Percentiles rank a stretch among this genome's conserved stretches.
Evolutionary conservation across 1,284 basidiomycete genomes (phyloP).

Genomic region (Leccinum fuscescens): DNA sequence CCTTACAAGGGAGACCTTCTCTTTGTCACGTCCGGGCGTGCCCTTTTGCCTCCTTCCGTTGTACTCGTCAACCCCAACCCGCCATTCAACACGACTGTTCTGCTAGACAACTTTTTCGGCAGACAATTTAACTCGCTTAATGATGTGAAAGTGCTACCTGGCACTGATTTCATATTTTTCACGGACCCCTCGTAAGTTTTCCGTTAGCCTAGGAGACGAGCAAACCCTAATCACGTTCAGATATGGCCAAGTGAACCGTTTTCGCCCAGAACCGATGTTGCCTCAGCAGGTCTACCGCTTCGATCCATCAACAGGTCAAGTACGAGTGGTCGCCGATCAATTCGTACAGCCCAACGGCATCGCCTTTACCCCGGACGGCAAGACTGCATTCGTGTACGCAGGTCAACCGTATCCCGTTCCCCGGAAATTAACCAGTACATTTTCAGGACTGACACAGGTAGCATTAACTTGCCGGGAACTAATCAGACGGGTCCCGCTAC

Average conservation of each 20-base stretch:
- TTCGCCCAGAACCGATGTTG: constrained; percentile 61
- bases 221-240: constrained; percentile 33
- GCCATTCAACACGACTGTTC: constrained; percentile 61
- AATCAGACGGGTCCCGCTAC: constrained; percentile 67
- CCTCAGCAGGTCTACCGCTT: constrained; percentile 76
- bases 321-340: constrained; percentile 70
- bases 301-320: constrained; percentile 58
- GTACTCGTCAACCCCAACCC: constrained; percentile 62
- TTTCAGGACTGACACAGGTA: constrained; percentile 55
- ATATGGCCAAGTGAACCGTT: constrained; percentile 63
- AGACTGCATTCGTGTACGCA: constrained; percentile 63
- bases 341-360: constrained; percentile 66
- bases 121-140: constrained; percentile 82
- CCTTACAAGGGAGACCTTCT: constrained; percentile 63
- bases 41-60: constrained; percentile 58
- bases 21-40: constrained; percentile 68
- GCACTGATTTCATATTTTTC: constrained; percentile 60
- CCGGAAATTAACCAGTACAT: background rate
- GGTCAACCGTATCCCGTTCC: constrained; percentile 9
- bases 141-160: constrained; percentile 73
- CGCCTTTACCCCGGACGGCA: constrained; percentile 66
- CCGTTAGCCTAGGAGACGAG: too few species aligned
- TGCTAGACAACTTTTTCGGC: constrained; percentile 72
- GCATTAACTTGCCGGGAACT: constrained; percentile 44
- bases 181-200: constrained; percentile 62